Evolutionary conservation across 768 basidiomycete genomes (phyloP), one percentile per base, ranked within the genome.

Genomic region (Phylloporus arenicola): DNA sequence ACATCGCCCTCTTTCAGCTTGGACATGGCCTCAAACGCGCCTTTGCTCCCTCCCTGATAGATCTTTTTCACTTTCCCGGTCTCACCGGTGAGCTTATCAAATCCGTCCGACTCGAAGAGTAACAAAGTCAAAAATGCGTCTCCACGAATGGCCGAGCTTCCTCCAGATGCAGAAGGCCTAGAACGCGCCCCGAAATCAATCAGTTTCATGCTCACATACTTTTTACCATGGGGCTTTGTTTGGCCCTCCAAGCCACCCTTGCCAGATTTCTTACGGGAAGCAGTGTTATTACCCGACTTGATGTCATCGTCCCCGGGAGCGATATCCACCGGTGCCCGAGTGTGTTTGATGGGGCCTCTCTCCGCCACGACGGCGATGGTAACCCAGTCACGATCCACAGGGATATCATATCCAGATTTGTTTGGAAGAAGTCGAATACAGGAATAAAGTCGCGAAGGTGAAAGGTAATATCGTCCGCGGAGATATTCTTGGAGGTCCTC

Each of bases 331-430:
- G 86, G 86, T 27, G 85, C 83, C 50, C 77, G 79, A 42, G 77
- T 89, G 57, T 83, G 79, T 55, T 80, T 83, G 62, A 94, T 73
- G 7, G 84, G 85, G 3, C 92, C 85, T 19, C 92, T 81, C 65
- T 95, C 92, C 2, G 93, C 95, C 13, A 99, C 83, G 5, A 98
- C 94, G 2, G 92, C 95, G 42, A 99, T 90, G 6, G 93, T 94
- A 37, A 97, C 79, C 88, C 92, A 98, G 67, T 98, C 96, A 3
- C 89, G 89, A 6, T 81, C 80, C 2, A 97, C 84, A 10, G 95
- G 94, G 1, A 99, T 80, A 40, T 97, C 93, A 65, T 92, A 95
- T 16, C 83, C 84, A 50, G 87, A 83, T 56, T 88, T 86, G 62
- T 88, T 82, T 0, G 86, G 81, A 13, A 84, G 76, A 0, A 87